Base-by-base conservation (phyloP, 106 monocot species). In the Iris macrosiphon region DNA sequence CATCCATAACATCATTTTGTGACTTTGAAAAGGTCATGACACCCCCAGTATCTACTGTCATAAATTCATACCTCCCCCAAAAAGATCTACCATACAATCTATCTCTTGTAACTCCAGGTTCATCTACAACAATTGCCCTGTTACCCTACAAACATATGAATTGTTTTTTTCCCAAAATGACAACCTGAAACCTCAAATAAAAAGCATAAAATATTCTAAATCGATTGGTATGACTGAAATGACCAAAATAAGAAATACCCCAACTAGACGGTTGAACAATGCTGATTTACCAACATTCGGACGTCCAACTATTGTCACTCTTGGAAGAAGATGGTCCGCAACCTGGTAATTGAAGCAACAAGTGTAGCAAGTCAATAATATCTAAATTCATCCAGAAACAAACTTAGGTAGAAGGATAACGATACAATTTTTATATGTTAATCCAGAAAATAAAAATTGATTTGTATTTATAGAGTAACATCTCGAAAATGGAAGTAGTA, bases 211-310 rank as follows among this genome's bases (percentile, higher is more conserved):
- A 26, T 45, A 32, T 17, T 17, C 13, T 18, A 15, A 67, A 52
- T 27, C 35, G n/a, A 27, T 18, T 31, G 17, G 14, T 55, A 39
- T 40, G 17, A 56, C 0, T 0, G n/a, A 52, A 43, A 9, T 60
- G 3, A 35, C 17, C 16, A 48, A 30, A 43, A 25, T 17, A 40
- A 11, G 32, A 24, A 47, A 60, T 90, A 90, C 96, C 90, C 96
- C 96, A 45, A 90, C 86, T 64, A 98, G 90, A 44, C 96, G 82
- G 66, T 98, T 98, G 71, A 98, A 98, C 20, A 90, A 65, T 58
- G 96, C 96, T 54, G 96, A 98, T 80, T 98, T 98, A 44, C 96
- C 96, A 70, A 98, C 96, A 65, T 98, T 98, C 62, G 96, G 96
- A 48, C 96, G 82, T 33, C 96, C 96, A 69, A 98, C 77, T 54